These are phyloP conservation scores for Byssoonygena ceratinophila DNA, from an alignment of 2,329 filamentous ascomycete genomes.

Conservation along the genomic window DNA sequence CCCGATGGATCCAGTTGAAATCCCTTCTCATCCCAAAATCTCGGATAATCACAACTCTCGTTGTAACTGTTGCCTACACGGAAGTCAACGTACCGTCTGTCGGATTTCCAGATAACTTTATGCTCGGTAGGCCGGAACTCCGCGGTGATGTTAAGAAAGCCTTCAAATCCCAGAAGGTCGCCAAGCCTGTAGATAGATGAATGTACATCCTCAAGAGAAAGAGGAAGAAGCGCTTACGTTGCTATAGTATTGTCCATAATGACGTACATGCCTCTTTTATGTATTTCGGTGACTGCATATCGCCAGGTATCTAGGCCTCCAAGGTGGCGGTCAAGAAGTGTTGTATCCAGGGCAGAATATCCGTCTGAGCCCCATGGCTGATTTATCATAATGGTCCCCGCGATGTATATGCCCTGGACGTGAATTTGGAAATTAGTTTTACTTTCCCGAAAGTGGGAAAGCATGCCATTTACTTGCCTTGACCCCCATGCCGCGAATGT, in stretches of 20 bases:
- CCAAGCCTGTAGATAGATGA: constrained; percentile 38
- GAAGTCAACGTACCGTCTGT: constrained; percentile 50
- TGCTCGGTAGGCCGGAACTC: constrained; percentile 49
- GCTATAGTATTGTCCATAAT: constrained; percentile 56
- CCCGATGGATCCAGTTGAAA: constrained; percentile 41
- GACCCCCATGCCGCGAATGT: constrained; percentile 54
- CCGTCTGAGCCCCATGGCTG: constrained; percentile 53
- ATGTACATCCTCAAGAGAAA: not conserved
- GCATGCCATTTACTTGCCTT: constrained; percentile 34
- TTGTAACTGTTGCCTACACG: constrained; percentile 45
- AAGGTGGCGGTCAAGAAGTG: constrained; percentile 53
- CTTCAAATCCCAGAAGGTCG: constrained; percentile 53
- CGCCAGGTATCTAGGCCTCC: constrained; percentile 51
- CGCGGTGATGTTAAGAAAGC: constrained; percentile 48
- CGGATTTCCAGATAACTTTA: constrained; percentile 47
- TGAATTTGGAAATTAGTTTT: not conserved
- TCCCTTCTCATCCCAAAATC: constrained; percentile 52
- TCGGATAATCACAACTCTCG: constrained; percentile 47
- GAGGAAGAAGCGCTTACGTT: constrained; percentile 38
- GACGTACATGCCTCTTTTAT: constrained; percentile 53
- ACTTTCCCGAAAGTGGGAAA: not conserved
- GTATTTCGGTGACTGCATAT: constrained; percentile 49
- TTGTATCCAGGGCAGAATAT: constrained; percentile 52
- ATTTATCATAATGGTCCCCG: constrained; percentile 55
- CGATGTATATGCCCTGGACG: constrained; percentile 48